Evolutionary conservation across 2,329 filamentous ascomycete species (phyloP), one percentile per base, ranked within the genome.

Genomic region (Cladosporium sp.): DNA sequence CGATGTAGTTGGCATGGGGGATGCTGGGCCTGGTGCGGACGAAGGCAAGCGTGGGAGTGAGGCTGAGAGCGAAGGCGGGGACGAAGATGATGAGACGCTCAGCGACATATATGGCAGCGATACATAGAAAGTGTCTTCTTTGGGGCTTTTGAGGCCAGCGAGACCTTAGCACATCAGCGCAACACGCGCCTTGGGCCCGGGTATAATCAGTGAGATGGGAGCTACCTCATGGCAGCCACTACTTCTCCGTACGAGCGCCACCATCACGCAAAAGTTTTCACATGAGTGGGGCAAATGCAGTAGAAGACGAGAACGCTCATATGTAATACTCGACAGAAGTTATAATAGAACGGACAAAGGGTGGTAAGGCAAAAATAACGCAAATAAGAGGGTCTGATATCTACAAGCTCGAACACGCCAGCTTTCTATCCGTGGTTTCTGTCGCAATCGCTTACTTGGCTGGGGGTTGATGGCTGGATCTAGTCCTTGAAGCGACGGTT

Each of bases 401-500:
- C 30, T 55, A 55, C 52, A 55, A 55, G 52, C 52, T 34, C 28
- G 18, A 32, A 30, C 32, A n/a, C 15, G 52, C 52, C 28, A 30
- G 21, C 30, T 30, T 26, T 63, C 47, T 63, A 54, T 55, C 49
- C 60, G 12, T 55, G 34, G 10, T 8, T 38, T 3, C 6, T 12
- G 21, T 41, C 51, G 28, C 55, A 12, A 15, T 32, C 12, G 28
- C 59, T 60, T 18, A 14, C 41, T 47, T 24, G 18, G n/a, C 57
- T 51, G 32, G 24, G 21, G 18, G 18, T 14, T 34, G 5, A 7
- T 28, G 41, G 8, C 6, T 24, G 8, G 10, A 10, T 49, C 64
- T 89, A 99, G 78, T 98, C 93, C 77, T 88, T 91, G 87, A 98
- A 99, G 82, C 90, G 96, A 79, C 95, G 90, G 87, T 98, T 97